Percentiles rank a stretch among this genome's conserved stretches.
Evolutionary conservation across 352 stramenopile genomes (phyloP).

Genomic region (Heterotrichella gracilis): DNA sequence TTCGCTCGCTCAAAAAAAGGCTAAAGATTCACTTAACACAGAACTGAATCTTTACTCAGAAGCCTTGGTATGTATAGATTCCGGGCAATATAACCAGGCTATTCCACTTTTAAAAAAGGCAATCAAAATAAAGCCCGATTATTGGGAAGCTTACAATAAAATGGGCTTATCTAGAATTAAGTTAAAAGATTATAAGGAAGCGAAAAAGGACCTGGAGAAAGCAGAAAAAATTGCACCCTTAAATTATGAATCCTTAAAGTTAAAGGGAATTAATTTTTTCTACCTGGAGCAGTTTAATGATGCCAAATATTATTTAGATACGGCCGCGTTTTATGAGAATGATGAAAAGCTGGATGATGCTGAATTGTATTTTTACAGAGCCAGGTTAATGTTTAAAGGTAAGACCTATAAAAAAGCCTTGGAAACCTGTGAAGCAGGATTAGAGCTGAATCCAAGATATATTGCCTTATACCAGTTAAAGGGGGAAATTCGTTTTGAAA

Average conservation of each 20-base stretch:
- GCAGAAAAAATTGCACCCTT: neutral
- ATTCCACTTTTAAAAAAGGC: neutral
- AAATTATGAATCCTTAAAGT: neutral
- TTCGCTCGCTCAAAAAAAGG: neutral
- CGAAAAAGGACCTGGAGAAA: neutral
- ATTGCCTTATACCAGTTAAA: neutral
- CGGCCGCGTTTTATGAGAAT: neutral
- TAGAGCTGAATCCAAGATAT: constrained; percentile 8
- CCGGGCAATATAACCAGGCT: neutral
- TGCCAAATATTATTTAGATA: neutral
- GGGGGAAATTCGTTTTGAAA: neutral
- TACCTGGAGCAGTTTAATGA: neutral
- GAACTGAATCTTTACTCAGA: neutral
- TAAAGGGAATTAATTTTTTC: neutral
- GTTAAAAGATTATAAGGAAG: constrained; percentile 4
- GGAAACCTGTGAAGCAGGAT: neutral
- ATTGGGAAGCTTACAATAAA: constrained; percentile 8
- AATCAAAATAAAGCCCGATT: neutral
- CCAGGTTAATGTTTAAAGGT: neutral
- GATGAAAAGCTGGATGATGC: neutral
- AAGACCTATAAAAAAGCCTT: neutral
- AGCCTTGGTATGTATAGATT: neutral
- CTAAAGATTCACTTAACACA: neutral
- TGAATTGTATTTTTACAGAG: neutral
- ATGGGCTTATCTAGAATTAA: neutral